phyloP scores from a whole-genome alignment of 2,329 filamentous ascomycete species.

The Ceratocystis ficicola region DNA sequence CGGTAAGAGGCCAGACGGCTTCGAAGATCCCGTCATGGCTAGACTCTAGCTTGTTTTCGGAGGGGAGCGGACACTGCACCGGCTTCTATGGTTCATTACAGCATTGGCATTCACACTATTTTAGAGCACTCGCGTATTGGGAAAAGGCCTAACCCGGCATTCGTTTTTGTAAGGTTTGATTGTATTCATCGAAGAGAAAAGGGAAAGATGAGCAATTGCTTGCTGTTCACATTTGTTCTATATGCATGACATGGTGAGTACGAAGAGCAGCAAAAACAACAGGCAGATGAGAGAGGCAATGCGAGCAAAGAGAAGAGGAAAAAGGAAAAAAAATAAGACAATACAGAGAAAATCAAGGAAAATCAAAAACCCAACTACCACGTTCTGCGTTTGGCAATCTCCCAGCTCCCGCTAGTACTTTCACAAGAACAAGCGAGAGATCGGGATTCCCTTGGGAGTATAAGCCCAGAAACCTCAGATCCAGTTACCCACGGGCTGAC shows the following conservation, averaged over 20 bases:
- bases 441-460: no score
- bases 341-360: neutral
- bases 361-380: no score
- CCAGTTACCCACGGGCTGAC: neutral
- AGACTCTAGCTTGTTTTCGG: no score
- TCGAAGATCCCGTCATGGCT: no score
- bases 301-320: neutral
- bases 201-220: neutral
- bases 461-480: neutral
- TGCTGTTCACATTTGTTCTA: neutral
- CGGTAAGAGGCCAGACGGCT: conserved; percentile 29
- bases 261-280: neutral
- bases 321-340: neutral
- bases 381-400: no score
- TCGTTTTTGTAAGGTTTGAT: no score
- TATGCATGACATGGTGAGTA: neutral
- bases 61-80: neutral
- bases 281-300: neutral
- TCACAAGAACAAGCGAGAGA: no score
- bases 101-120: conserved; percentile 8
- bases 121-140: no score
- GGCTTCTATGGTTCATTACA: conserved; percentile 6
- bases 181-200: neutral
- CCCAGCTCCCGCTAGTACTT: no score
- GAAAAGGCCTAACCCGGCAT: no score